Conservation (phyloP, 495 filamentous ascomycete species). For the Daldinia caldariorum region DNA sequence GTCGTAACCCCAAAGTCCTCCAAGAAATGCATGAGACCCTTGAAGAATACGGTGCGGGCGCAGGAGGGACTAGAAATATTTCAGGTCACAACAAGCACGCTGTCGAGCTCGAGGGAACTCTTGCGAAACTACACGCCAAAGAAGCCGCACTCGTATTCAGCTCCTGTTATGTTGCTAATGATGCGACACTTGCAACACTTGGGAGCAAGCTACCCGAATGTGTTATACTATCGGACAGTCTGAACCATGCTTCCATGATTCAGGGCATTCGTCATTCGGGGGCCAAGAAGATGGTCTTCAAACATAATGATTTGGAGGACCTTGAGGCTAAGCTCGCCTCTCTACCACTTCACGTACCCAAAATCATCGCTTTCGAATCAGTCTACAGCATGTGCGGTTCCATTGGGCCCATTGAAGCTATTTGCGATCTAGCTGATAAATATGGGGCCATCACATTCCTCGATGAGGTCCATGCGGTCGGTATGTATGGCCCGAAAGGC, state of each 20-base stretch:
- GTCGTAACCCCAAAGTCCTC: constrained; percentile 85
- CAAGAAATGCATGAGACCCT: constrained; percentile 93
- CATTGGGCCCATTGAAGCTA: constrained; percentile 92
- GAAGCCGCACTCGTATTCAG: constrained; percentile 93
- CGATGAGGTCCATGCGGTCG: constrained; percentile 98
- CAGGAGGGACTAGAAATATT: constrained; percentile 95
- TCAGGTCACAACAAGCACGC: constrained; percentile 98
- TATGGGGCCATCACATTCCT: constrained; percentile 97
- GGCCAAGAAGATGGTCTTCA: constrained; percentile 96
- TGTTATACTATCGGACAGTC: constrained; percentile 92
- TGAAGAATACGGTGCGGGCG: constrained; percentile 93
- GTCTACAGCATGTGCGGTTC: constrained; percentile 99
- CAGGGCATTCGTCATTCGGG: constrained; percentile 98
- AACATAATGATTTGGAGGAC: constrained; percentile 93
- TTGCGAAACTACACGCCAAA: constrained; percentile 91
- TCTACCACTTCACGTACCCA: constrained; percentile 82
- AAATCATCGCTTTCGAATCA: constrained; percentile 98
- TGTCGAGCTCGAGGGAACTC: constrained; percentile 79
- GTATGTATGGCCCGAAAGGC: constrained; percentile 97
- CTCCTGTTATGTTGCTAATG: constrained; percentile 97
- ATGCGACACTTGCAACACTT: constrained; percentile 94
- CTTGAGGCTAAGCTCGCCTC: constrained; percentile 91
- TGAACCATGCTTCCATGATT: constrained; percentile 99
- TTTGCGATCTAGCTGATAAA: constrained; percentile 95
- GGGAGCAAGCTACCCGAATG: constrained; percentile 96